phyloP scores from a whole-genome alignment of 1,284 basidiomycete genomes.

The Lignosus rhinocerotis region DNA sequence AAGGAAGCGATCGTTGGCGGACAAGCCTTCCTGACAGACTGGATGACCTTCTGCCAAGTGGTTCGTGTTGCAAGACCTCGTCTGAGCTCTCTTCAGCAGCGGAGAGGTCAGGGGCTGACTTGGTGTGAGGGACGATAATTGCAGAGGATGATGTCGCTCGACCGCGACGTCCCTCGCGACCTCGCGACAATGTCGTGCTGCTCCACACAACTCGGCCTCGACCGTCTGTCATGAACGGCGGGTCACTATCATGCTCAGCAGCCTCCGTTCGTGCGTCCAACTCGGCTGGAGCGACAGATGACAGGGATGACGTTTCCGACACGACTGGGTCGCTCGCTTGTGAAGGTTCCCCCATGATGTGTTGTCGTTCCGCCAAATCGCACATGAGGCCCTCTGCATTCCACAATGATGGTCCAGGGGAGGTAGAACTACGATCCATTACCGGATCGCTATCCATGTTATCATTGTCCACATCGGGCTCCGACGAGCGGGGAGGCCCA shows the following conservation, averaged over 20 bases:
- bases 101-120: slow-evolving; percentile 5
- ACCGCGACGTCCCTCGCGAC: slow-evolving; percentile 22
- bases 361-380: not conserved
- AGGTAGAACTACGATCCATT: not conserved
- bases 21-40: slow-evolving; percentile 9
- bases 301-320: not conserved
- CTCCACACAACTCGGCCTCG: slow-evolving; percentile 62
- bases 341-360: not conserved
- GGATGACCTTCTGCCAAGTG: not conserved
- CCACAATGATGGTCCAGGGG: not conserved
- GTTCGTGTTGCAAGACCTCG: slow-evolving; percentile 3
- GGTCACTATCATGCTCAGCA: slow-evolving; percentile 39
- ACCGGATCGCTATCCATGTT: not conserved
- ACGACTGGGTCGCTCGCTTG: not conserved
- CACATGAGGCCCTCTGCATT: not conserved
- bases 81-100: slow-evolving; percentile 13
- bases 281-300: not conserved
- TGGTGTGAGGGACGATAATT: slow-evolving; percentile 9
- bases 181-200: slow-evolving; percentile 24
- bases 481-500: slow-evolving; percentile 3
- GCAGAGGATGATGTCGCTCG: slow-evolving; percentile 16
- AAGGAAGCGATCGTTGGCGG: slow-evolving; percentile 11
- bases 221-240: slow-evolving; percentile 60
- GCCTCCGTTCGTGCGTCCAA: not conserved
- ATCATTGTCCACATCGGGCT: not conserved